Percentiles rank a stretch among this genome's conserved stretches.
These are phyloP conservation scores for Hanseniaspora osmophila DNA, from an alignment of 805 yeast genomes.

Conservation along the genomic window DNA sequence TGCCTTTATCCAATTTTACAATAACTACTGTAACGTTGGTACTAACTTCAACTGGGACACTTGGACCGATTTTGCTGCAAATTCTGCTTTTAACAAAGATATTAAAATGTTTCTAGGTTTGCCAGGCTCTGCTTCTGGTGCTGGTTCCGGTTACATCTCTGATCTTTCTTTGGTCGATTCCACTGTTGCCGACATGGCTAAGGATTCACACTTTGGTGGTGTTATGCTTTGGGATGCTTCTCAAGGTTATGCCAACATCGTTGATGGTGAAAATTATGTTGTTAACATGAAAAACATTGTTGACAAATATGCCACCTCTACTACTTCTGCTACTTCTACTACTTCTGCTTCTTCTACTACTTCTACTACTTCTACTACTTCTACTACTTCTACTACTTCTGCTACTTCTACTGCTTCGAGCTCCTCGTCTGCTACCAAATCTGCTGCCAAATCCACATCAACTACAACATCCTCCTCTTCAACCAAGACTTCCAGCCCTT, in stretches of 20 bases:
- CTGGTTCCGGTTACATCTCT: conserved; percentile 48
- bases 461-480: conserved; percentile 4
- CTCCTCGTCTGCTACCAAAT: background rate
- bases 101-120: conserved; percentile 63
- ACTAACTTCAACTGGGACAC: conserved; percentile 51
- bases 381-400: conserved; percentile 9
- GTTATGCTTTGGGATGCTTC: conserved; percentile 87
- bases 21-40: conserved; percentile 57
- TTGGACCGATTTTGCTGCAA: conserved; percentile 53
- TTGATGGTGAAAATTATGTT: conserved; percentile 31
- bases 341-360: conserved; percentile 10
- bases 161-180: conserved; percentile 25
- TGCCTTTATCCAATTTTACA: conserved; percentile 80
- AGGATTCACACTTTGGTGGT: conserved; percentile 68
- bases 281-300: conserved; percentile 30
- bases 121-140: conserved; percentile 49
- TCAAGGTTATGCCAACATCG: conserved; percentile 39
- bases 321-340: conserved; percentile 7
- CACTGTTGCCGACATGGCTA: conserved; percentile 58
- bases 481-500: conserved; percentile 5
- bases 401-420: conserved; percentile 10
- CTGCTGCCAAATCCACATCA: conserved; percentile 1
- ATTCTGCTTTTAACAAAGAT: conserved; percentile 40
- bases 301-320: conserved; percentile 10
- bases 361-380: conserved; percentile 1